A percentile compares a stretch with the other conserved stretches of the same genome.
Evolutionary conservation across 352 stramenopile genomes (phyloP).

Genomic region (Phytophthora fragariae): DNA sequence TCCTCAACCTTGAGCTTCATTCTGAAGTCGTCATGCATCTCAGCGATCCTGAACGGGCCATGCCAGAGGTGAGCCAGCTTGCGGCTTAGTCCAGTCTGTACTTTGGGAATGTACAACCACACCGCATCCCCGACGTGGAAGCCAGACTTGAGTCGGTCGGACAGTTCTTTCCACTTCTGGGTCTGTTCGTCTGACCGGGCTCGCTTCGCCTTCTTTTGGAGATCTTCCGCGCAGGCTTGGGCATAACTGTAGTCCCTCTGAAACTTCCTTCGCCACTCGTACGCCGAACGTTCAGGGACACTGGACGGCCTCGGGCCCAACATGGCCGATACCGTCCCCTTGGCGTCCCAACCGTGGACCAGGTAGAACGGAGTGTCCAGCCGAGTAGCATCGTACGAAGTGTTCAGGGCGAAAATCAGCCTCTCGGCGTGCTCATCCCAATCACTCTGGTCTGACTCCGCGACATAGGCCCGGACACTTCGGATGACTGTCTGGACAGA

Average conservation of each 20-base stretch:
- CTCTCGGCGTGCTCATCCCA: conserved; percentile 38
- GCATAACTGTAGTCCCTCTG: conserved; percentile 8
- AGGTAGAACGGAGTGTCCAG: conserved; percentile 25
- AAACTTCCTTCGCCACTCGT: conserved; percentile 10
- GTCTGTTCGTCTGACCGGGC: neutral
- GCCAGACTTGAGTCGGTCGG: neutral
- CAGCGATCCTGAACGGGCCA: neutral
- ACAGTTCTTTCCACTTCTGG: neutral
- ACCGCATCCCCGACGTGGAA: neutral
- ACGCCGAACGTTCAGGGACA: neutral
- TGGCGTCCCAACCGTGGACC: conserved; percentile 25
- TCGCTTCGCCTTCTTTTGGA: conserved; percentile 2
- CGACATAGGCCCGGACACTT: conserved; percentile 20
- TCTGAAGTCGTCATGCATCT: neutral
- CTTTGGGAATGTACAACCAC: neutral
- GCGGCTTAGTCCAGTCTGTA: neutral
- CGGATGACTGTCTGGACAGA: conserved; percentile 38
- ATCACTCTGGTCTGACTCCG: conserved; percentile 33
- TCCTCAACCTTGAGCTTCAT: neutral
- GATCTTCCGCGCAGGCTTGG: conserved; percentile 4
- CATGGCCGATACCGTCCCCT: conserved; percentile 2
- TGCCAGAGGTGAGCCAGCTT: conserved; percentile 9
- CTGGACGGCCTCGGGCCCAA: neutral
- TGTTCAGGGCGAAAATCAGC: conserved; percentile 34
- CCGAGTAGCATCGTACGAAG: conserved; percentile 18